Conservation (phyloP, 148 eudicot species). For the Bassia scoparia region DNA sequence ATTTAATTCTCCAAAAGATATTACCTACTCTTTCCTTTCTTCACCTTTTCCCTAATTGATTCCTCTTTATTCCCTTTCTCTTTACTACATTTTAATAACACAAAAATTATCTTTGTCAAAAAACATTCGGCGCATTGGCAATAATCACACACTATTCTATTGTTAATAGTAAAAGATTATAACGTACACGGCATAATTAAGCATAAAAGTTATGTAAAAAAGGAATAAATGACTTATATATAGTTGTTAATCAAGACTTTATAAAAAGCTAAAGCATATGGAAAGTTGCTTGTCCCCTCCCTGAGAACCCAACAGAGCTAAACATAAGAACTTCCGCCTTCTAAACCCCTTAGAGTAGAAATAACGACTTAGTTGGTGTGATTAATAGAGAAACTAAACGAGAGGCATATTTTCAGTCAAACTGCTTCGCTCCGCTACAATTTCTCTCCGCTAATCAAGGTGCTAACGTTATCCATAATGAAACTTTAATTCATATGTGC, state of each 20-base stretch:
- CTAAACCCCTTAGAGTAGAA: conserved; percentile 9
- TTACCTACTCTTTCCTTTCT: background rate
- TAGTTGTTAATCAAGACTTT: conserved; percentile 9
- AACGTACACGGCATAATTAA: conserved; percentile 17
- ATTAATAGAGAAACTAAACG: background rate
- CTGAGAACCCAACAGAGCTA: conserved; percentile 11
- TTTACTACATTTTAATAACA: background rate
- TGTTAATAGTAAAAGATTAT: conserved; percentile 11
- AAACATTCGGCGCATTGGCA: background rate
- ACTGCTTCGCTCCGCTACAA: no score
- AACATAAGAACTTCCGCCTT: background rate
- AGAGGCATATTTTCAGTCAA: no score
- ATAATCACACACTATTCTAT: conserved; percentile 2
- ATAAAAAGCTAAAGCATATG: conserved; percentile 12
- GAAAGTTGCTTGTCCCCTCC: conserved; percentile 25
- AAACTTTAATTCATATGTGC: no score
- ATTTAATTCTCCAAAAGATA: no score
- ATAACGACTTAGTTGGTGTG: no score
- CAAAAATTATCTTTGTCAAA: background rate
- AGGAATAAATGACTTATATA: conserved; percentile 13
- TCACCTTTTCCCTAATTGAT: conserved; percentile 9
- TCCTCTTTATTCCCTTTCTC: conserved; percentile 1
- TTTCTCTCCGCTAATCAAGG: no score
- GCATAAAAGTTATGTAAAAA: background rate
- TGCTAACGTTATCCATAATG: no score